phyloP scores from a whole-genome alignment of 2,329 filamentous ascomycete species.

The Aureobasidium sp. region DNA sequence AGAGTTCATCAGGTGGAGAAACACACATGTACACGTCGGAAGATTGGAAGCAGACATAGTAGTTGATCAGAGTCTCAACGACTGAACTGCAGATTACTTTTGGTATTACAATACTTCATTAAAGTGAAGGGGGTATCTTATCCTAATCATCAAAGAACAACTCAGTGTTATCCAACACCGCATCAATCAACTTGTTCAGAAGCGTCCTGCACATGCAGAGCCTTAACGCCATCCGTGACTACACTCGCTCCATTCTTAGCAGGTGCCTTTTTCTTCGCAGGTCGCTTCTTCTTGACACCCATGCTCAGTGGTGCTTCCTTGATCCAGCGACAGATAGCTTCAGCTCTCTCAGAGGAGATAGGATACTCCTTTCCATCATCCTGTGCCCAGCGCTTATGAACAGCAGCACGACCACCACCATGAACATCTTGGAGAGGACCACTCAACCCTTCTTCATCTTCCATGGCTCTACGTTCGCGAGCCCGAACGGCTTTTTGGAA shows the following conservation, averaged over 20 bases:
- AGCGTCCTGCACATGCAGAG: neutral
- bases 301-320: slow-evolving; percentile 48
- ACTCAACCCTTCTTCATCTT: slow-evolving; percentile 58
- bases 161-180: neutral
- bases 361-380: slow-evolving; percentile 65
- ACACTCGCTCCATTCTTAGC: neutral
- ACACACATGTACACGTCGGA: too few relatives aligned
- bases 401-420: neutral
- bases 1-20: too few relatives aligned
- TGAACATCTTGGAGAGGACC: slow-evolving; percentile 35
- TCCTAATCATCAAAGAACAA: neutral
- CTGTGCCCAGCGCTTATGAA: neutral
- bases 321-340: slow-evolving; percentile 76
- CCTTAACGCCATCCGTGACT: neutral
- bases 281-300: slow-evolving; percentile 40
- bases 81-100: neutral
- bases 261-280: slow-evolving; percentile 23
- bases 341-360: slow-evolving; percentile 74
- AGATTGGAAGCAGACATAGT: neutral
- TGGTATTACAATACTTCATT: neutral
- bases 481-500: slow-evolving; percentile 71
- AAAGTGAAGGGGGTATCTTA: neutral
- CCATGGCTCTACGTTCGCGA: slow-evolving; percentile 61
- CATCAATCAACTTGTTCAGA: slow-evolving; percentile 13
- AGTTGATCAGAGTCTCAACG: neutral